Base-by-base conservation (phyloP, 352 stramenopile species). In the Elongisporangium anandrum region DNA sequence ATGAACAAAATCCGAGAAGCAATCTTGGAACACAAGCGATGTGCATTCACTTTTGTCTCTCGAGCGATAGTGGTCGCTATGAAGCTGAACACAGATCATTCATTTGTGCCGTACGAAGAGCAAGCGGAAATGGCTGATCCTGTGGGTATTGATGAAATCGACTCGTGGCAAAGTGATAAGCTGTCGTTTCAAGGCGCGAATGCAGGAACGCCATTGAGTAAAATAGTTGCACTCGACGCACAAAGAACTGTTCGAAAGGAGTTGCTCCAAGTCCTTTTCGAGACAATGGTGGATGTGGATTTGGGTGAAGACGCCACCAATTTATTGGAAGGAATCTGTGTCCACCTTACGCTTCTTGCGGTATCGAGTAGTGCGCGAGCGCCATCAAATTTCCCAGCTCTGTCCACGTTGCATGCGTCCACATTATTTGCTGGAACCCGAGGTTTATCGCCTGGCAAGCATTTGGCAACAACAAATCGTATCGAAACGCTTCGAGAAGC, bases 401-500 rank as follows among this genome's bases (percentile, higher is more conserved):
- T 94, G 15, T 87, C 77, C 15, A 86, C 79, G 13, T 57, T 94
- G 29, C 76, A 88, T 57, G 80, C 83, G 10, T 91, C 83, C 29
- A 88, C 83, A 29, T 59, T 94, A 41, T 74, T 92, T 57, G 74
- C 87, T 39, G 85, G 78, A n/a, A 87, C 80, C 52, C 76, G 85
- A 61, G 85, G 87, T 10, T 34, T 96, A 47, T 94, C 87, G 13
- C 87, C 83, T 38, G 85, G 85, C 10, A 70, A 83, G 13, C 81
- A 93, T 60, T 73, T 95, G 41, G 83, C 83, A 13, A 94, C 85
- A 9, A 79, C 79, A 26, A 90, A 87, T 52, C 75, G 86, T 3
- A 92, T 95, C 26, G 80, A 95, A 57, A 85, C 81, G 20, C 65
- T 94, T 21, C 80, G 84, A 3, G 70, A 93, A 59, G 85, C 87